phyloP scores from a whole-genome alignment of 345 rosid genomes.

The Camelina sativa region DNA sequence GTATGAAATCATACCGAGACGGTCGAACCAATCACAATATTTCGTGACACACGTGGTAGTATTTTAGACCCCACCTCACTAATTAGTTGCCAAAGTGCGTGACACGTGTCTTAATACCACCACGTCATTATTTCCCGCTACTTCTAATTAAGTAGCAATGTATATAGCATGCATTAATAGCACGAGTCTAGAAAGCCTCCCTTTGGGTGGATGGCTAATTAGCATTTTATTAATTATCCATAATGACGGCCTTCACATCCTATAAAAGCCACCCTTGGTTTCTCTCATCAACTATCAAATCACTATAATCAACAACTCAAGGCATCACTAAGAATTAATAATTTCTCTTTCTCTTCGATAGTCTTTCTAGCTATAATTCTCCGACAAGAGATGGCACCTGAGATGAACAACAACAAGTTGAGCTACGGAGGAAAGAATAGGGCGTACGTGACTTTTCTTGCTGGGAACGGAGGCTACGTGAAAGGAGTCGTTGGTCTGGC shows the following conservation, averaged over 20 bases:
- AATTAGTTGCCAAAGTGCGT: neutral
- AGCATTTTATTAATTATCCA: constrained; percentile 6
- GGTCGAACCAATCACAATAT: constrained; percentile 3
- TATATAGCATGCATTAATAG: neutral
- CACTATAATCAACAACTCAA: constrained; percentile 29
- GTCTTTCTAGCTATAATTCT: neutral
- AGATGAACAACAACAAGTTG: constrained; percentile 34
- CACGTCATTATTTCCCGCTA: constrained; percentile 17
- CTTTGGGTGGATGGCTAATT: neutral
- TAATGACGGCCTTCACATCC: neutral
- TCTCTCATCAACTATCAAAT: constrained; percentile 22
- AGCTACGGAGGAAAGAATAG: constrained; percentile 29
- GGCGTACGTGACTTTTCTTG: constrained; percentile 66
- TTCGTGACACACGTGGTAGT: neutral
- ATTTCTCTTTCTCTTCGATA: constrained; percentile 3
- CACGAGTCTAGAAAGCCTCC: neutral
- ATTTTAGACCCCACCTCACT: neutral
- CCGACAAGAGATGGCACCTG: constrained; percentile 44
- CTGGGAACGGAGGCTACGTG: constrained; percentile 71
- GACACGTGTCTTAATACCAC: constrained; percentile 6
- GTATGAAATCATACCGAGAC: neutral
- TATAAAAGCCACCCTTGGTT: constrained; percentile 19
- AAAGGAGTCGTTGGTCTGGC: constrained; percentile 79
- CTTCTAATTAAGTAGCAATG: neutral
- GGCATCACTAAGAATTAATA: neutral